Evolutionary conservation across 2,329 filamentous ascomycete genomes (phyloP), one percentile per base, ranked within the genome.

Genomic region (Fusarium metavorans): DNA sequence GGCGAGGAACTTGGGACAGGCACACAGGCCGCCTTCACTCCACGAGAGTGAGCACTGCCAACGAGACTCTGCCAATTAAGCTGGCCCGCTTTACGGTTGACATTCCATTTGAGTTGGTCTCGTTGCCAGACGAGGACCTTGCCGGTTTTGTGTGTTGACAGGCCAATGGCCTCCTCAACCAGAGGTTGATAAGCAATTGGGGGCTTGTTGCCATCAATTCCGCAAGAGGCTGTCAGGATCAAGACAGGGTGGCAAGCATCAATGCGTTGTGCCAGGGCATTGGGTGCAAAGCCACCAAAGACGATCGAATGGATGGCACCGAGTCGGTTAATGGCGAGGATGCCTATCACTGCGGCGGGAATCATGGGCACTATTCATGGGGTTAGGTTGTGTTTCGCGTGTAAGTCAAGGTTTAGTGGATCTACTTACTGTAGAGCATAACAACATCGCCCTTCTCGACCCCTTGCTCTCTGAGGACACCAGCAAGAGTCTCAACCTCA

Each of bases 261-360:
- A 75, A 98, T 97, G 30, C 95, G 90, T 83, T 98, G 95, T 1
- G 95, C 94, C 52, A 98, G 87, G 5, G 95, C 94, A 11, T 88
- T 87, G 0, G 95, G 88, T 0, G 94, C 95, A 81, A 98, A 98
- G 0, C 96, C 95, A 48, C 96, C 96, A 82, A 98, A 98, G 5
- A 98, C 96, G 6, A 97, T 94, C 5, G 94, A 92, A 81, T 98
- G 96, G 62, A 98, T 91, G 18, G 95, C 96, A 13, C 95, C 96
- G 1, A 98, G 87, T 11, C 95, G 91, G 70, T 91, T 91, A 68
- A 93, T 90, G 27, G 96, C 95, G 5, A 98, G 90, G 74, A 97
- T 95, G 11, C 93, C 95, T 71, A 97, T 91, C n/a, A 98, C 82
- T 2, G 95, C 94, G 0, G 94, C 92, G 1, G 96, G 95, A 50